These are phyloP conservation scores for Suillus weaverae DNA, from an alignment of 768 basidiomycete species.

Conservation along the genomic window DNA sequence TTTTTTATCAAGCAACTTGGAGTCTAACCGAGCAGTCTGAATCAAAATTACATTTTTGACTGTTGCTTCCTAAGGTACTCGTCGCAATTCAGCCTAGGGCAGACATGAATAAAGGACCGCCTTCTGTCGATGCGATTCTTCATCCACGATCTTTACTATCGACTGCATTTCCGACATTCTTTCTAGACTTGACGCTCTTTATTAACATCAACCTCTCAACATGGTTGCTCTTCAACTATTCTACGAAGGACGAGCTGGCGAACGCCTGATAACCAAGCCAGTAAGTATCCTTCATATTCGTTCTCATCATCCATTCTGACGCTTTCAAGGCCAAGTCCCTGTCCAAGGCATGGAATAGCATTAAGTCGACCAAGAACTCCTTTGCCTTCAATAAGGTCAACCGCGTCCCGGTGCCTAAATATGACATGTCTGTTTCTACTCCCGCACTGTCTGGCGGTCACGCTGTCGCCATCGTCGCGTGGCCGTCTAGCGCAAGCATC, in stretches of 20 bases:
- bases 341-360: background rate
- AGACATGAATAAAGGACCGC: background rate
- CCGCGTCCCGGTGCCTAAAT: background rate
- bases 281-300: background rate
- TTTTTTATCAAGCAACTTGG: background rate
- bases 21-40: background rate
- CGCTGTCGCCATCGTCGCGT: background rate
- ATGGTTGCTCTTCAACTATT: background rate
- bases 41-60: background rate
- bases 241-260: background rate
- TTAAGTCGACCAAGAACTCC: background rate
- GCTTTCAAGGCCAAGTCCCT: background rate
- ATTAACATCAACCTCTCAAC: background rate
- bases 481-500: slow-evolving; percentile 10
- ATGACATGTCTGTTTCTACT: background rate
- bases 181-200: background rate
- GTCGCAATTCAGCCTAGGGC: background rate
- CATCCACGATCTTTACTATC: background rate
- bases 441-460: background rate
- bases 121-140: background rate
- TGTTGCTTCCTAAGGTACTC: background rate
- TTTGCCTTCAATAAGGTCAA: background rate
- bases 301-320: background rate
- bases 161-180: background rate
- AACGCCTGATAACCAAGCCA: background rate